These are phyloP conservation scores for Penicillium macrosclerotiorum DNA, from an alignment of 495 filamentous ascomycete species.

Conservation along the genomic window DNA sequence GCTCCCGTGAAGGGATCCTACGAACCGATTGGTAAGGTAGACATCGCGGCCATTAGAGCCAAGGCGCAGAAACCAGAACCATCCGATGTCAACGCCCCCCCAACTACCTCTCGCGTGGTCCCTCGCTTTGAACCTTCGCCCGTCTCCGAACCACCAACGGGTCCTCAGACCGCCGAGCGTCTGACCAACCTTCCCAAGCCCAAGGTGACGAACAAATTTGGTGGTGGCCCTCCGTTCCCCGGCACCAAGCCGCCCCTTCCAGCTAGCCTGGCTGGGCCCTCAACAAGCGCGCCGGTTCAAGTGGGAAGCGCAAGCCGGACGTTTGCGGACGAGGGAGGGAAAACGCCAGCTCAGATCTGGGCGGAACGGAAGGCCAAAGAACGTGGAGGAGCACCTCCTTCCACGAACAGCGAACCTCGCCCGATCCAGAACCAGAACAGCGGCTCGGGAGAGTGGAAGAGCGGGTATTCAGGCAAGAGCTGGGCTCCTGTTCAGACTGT, in stretches of 20 bases:
- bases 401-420: slow-evolving; percentile 39
- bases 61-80: slow-evolving; percentile 64
- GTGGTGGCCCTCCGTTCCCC: slow-evolving; percentile 62
- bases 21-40: slow-evolving; percentile 89
- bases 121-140: slow-evolving; percentile 49
- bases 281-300: slow-evolving; percentile 51
- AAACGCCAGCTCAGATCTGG: slow-evolving; percentile 96
- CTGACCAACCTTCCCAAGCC: slow-evolving; percentile 89
- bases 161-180: slow-evolving; percentile 70
- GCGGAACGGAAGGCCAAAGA: slow-evolving; percentile 92
- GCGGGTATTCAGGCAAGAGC: slow-evolving; percentile 80
- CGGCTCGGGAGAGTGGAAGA: slow-evolving; percentile 78
- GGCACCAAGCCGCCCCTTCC: slow-evolving; percentile 89
- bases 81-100: slow-evolving; percentile 38
- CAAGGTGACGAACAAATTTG: slow-evolving; percentile 87
- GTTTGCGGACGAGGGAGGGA: slow-evolving; percentile 91
- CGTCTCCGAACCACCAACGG: slow-evolving; percentile 64
- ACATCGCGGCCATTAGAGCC: slow-evolving; percentile 88
- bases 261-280: slow-evolving; percentile 52
- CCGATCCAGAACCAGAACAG: slow-evolving; percentile 63
- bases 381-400: slow-evolving; percentile 49
- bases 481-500: slow-evolving; percentile 82
- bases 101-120: slow-evolving; percentile 27
- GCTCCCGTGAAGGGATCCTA: slow-evolving; percentile 85
- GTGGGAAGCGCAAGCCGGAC: slow-evolving; percentile 82